phyloP scores from a whole-genome alignment of 495 filamentous ascomycete genomes.

The Hypoxylon lienhwacheense region DNA sequence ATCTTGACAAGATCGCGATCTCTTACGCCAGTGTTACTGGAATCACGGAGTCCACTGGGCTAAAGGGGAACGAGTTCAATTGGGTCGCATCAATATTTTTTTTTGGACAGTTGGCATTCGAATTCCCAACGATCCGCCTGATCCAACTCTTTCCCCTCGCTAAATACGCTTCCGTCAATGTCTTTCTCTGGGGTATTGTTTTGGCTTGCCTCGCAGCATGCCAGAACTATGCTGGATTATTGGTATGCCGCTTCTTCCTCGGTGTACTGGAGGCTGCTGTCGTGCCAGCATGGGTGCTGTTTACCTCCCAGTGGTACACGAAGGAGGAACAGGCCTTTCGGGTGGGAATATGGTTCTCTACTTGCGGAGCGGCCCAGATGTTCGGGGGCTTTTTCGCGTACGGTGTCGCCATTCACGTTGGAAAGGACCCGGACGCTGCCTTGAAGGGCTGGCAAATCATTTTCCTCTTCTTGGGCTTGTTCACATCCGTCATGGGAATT shows the following conservation, averaged over 20 bases:
- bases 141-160: constrained; percentile 61
- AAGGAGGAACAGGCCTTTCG: constrained; percentile 60
- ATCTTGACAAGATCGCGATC: constrained; percentile 65
- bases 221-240: constrained; percentile 46
- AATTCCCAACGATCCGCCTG: constrained; percentile 63
- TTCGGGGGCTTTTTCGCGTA: constrained; percentile 66
- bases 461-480: constrained; percentile 65
- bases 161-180: constrained; percentile 59
- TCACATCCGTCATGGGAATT: constrained; percentile 60
- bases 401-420: constrained; percentile 60
- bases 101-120: constrained; percentile 65
- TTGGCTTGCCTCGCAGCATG: constrained; percentile 57
- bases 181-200: constrained; percentile 60
- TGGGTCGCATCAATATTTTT: constrained; percentile 55
- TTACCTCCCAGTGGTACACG: constrained; percentile 66
- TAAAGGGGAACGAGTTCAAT: constrained; percentile 29
- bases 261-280: constrained; percentile 64
- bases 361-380: constrained; percentile 62
- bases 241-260: constrained; percentile 61
- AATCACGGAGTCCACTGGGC: constrained; percentile 44
- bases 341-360: constrained; percentile 65
- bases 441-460: constrained; percentile 69
- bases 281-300: constrained; percentile 63
- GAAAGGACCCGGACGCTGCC: constrained; percentile 49
- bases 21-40: constrained; percentile 67